Conservation (phyloP, 305 asterid species). For the Rubia balearica region DNA sequence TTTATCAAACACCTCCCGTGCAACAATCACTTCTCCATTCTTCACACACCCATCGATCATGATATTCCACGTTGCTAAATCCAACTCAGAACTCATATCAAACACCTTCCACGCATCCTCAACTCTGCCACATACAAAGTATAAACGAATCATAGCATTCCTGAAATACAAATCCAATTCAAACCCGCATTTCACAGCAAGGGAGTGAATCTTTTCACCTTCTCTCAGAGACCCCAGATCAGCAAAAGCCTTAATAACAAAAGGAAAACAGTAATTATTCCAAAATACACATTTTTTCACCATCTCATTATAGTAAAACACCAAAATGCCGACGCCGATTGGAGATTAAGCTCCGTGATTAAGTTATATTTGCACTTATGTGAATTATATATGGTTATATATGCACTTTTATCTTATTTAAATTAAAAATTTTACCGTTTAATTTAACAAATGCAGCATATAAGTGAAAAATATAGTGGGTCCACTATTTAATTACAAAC, state of each 20-base stretch:
- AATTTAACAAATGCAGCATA: too few relatives aligned
- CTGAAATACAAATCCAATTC: constrained; percentile 32
- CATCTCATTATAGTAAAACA: constrained; percentile 25
- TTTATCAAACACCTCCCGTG: constrained; percentile 25
- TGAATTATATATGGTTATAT: too few relatives aligned
- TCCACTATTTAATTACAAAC: too few relatives aligned
- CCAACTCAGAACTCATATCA: constrained; percentile 30
- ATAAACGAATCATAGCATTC: constrained; percentile 31
- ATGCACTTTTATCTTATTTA: too few relatives aligned
- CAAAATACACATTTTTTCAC: constrained; percentile 23
- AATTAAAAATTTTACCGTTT: too few relatives aligned
- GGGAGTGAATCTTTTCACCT: constrained; percentile 28
- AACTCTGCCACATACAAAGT: constrained; percentile 21
- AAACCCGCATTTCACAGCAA: constrained; percentile 27
- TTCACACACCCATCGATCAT: constrained; percentile 38
- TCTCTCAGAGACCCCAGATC: constrained; percentile 22
- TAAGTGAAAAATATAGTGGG: too few relatives aligned
- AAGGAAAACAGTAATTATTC: constrained; percentile 32
- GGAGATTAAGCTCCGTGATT: too few relatives aligned
- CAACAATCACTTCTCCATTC: constrained; percentile 26
- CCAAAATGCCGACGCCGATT: background rate
- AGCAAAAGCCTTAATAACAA: constrained; percentile 31
- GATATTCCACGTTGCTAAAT: constrained; percentile 38
- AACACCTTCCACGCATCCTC: constrained; percentile 38
- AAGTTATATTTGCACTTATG: too few relatives aligned